Percentiles rank a stretch among this genome's conserved stretches.
Conservation (phyloP, 2,329 filamentous ascomycete genomes). For the Phaeomoniella chlamydospora region DNA sequence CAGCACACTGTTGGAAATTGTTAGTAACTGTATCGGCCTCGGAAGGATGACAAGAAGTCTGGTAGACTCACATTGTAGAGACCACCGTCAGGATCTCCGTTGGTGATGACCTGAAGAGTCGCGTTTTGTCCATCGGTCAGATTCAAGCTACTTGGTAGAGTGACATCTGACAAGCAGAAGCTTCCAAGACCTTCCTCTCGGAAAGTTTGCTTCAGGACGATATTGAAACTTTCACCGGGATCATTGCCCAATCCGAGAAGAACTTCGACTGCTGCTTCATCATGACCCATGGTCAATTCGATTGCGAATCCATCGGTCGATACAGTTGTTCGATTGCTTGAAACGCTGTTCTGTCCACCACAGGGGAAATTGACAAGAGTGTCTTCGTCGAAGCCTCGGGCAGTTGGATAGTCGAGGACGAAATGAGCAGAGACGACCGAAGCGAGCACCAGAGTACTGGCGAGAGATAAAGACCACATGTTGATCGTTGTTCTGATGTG, state of each 20-base stretch:
- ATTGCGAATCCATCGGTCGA: conserved; percentile 33
- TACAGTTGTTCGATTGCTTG: conserved; percentile 32
- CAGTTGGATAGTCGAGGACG: conserved; percentile 35
- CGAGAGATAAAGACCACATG: conserved; percentile 18
- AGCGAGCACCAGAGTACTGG: conserved; percentile 23
- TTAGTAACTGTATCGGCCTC: too few relatives aligned
- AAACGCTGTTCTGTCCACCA: conserved; percentile 31
- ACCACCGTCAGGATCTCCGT: conserved; percentile 42
- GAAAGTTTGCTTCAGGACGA: conserved; percentile 48
- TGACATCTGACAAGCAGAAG: conserved; percentile 50
- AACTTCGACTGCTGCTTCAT: conserved; percentile 35
- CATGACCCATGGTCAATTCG: conserved; percentile 36
- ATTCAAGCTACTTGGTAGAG: conserved; percentile 13
- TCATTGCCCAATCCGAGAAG: conserved; percentile 38
- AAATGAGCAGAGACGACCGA: conserved; percentile 40
- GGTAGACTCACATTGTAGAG: conserved; percentile 46
- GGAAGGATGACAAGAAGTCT: neutral
- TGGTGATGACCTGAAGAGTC: conserved; percentile 55
- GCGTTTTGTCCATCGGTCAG: conserved; percentile 47
- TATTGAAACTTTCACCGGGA: conserved; percentile 50
- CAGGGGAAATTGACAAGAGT: conserved; percentile 33
- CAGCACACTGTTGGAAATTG: conserved; percentile 44
- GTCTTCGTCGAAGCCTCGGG: conserved; percentile 34
- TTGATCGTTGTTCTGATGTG: conserved; percentile 8
- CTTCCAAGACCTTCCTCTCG: conserved; percentile 46